Percentiles rank a stretch among this genome's conserved stretches.
Conservation (phyloP, 495 filamentous ascomycete species). For the Xylaria grammica region DNA sequence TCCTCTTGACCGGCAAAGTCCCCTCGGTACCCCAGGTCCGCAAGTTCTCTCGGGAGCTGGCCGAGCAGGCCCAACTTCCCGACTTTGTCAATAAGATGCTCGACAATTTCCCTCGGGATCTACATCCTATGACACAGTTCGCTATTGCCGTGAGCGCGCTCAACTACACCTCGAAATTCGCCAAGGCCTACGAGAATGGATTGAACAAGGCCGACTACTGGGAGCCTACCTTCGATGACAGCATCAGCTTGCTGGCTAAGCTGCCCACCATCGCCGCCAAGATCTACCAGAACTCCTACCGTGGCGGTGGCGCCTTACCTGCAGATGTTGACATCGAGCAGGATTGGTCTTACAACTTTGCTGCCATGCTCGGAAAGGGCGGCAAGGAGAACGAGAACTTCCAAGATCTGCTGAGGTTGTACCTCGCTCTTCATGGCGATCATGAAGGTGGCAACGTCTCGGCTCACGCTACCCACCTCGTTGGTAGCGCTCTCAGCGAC, state of each 20-base stretch:
- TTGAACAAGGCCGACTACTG: slow-evolving; percentile 95
- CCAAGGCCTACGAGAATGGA: slow-evolving; percentile 88
- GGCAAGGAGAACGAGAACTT: slow-evolving; percentile 87
- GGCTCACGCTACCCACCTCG: slow-evolving; percentile 94
- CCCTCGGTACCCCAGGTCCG: slow-evolving; percentile 83
- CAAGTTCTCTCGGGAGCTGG: slow-evolving; percentile 80
- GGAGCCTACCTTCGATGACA: slow-evolving; percentile 98
- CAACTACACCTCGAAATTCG: slow-evolving; percentile 90
- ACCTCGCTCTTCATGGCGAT: slow-evolving; percentile 95
- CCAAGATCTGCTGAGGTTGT: slow-evolving; percentile 90
- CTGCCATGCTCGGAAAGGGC: slow-evolving; percentile 91
- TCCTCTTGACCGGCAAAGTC: slow-evolving; percentile 91
- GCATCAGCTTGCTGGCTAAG: slow-evolving; percentile 91
- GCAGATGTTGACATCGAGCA: slow-evolving; percentile 78
- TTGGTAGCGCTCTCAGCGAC: slow-evolving; percentile 93
- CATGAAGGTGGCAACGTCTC: slow-evolving; percentile 99
- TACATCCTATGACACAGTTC: slow-evolving; percentile 99
- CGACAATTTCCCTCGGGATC: slow-evolving; percentile 81
- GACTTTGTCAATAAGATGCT: slow-evolving; percentile 85
- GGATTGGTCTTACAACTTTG: slow-evolving; percentile 99
- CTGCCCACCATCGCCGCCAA: slow-evolving; percentile 95
- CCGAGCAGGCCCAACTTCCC: slow-evolving; percentile 84
- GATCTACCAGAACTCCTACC: slow-evolving; percentile 91
- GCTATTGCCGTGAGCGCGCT: slow-evolving; percentile 91
- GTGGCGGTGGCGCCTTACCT: slow-evolving; percentile 75